Evolutionary conservation across 345 rosid species (phyloP).

Genomic region (Passiflora organensis): DNA sequence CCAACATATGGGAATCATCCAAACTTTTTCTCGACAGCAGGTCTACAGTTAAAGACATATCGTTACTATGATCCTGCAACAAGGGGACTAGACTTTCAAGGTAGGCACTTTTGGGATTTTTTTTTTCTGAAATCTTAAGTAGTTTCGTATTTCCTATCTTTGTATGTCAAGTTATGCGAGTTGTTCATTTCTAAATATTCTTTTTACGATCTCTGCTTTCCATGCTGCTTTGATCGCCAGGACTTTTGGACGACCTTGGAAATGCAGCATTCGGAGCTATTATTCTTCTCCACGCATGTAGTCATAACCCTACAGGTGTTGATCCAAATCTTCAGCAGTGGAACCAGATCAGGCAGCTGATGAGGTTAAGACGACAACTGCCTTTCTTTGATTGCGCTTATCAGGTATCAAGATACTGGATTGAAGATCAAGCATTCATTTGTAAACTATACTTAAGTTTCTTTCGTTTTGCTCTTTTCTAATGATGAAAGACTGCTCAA

Average conservation of each 20-base stretch:
- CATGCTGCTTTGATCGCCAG: constrained; percentile 11
- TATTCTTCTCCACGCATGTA: constrained; percentile 44
- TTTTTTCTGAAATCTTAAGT: not conserved
- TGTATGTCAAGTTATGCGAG: not conserved
- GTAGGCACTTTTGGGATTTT: constrained; percentile 18
- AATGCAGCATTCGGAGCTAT: constrained; percentile 38
- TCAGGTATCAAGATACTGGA: constrained; percentile 25
- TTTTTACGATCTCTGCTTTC: too few species aligned
- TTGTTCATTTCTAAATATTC: not conserved
- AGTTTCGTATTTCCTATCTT: too few species aligned
- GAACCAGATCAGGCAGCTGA: constrained; percentile 38
- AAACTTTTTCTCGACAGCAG: constrained; percentile 31
- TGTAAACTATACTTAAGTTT: not conserved
- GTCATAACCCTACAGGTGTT: constrained; percentile 46
- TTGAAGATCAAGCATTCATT: constrained; percentile 3
- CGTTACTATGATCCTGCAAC: constrained; percentile 43
- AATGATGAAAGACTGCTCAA: not conserved
- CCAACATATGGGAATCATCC: constrained; percentile 45
- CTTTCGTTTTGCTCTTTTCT: not conserved
- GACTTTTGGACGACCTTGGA: constrained; percentile 39
- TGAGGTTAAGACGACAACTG: constrained; percentile 30
- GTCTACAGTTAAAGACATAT: constrained; percentile 34
- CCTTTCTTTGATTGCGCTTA: constrained; percentile 56
- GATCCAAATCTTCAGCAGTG: constrained; percentile 42
- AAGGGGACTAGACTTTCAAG: constrained; percentile 42